These are phyloP conservation scores for Dothistroma septosporum DNA, from an alignment of 2,329 filamentous ascomycete genomes.

Conservation along the genomic window DNA sequence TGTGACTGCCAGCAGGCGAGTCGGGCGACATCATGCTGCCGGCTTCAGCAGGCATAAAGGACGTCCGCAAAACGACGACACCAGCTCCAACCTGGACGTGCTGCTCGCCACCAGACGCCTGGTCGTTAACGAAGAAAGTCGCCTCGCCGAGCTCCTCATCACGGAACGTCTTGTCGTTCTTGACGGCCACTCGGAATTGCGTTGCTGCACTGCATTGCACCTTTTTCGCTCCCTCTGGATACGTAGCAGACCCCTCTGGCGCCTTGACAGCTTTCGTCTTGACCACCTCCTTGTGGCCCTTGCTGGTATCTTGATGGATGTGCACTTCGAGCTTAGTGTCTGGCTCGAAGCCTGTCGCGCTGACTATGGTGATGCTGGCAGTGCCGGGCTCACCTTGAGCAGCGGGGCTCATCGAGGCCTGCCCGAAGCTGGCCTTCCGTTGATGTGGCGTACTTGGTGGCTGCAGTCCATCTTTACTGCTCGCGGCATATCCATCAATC, in stretches of 20 bases:
- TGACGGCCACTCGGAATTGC: slow-evolving; percentile 80
- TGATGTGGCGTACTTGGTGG: slow-evolving; percentile 38
- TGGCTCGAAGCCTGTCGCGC: slow-evolving; percentile 69
- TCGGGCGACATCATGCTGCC: slow-evolving; percentile 19
- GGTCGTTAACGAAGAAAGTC: slow-evolving; percentile 88
- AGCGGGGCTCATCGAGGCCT: slow-evolving; percentile 25
- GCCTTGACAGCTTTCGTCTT: slow-evolving; percentile 91
- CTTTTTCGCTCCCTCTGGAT: slow-evolving; percentile 56
- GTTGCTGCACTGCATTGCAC: slow-evolving; percentile 73
- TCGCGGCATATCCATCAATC: slow-evolving; percentile 21
- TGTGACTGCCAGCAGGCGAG: slow-evolving; percentile 20
- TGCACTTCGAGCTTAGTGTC: slow-evolving; percentile 36
- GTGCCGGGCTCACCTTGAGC: slow-evolving; percentile 59
- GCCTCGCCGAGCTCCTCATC: slow-evolving; percentile 83
- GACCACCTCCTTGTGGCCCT: slow-evolving; percentile 70
- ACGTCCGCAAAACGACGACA: slow-evolving; percentile 54
- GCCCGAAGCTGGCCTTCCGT: slow-evolving; percentile 45
- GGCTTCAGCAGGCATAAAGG: slow-evolving; percentile 29
- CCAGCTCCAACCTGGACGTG: slow-evolving; percentile 73
- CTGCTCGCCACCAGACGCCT: slow-evolving; percentile 61
- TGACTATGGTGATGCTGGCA: slow-evolving; percentile 75
- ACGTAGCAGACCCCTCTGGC: slow-evolving; percentile 60
- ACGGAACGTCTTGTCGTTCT: slow-evolving; percentile 78
- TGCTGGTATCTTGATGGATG: slow-evolving; percentile 44
- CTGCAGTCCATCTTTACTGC: slow-evolving; percentile 23